Evolutionary conservation across 495 filamentous ascomycete species (phyloP).

Genomic region (Pyronema omphalodes): DNA sequence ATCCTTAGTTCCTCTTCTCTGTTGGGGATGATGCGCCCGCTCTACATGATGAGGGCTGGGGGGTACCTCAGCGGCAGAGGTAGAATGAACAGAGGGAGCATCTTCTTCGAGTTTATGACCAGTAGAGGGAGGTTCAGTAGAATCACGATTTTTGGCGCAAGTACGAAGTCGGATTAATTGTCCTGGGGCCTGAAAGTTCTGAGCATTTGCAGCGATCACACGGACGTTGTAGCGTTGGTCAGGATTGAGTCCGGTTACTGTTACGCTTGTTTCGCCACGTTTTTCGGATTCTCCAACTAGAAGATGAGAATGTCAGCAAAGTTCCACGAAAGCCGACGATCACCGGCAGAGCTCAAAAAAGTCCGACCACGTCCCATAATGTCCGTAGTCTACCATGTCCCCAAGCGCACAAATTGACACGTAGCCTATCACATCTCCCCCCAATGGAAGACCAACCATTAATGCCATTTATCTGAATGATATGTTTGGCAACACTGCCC

Average conservation of each 20-base stretch:
- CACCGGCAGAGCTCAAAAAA: too few relatives aligned
- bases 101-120: constrained; percentile 23
- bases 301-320: constrained; percentile 10
- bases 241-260: constrained; percentile 66
- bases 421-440: neutral
- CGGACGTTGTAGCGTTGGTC: constrained; percentile 81
- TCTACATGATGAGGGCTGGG: constrained; percentile 11
- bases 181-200: constrained; percentile 82
- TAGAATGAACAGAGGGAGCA: constrained; percentile 12
- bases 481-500: constrained; percentile 64
- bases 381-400: too few relatives aligned
- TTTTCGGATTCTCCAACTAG: constrained; percentile 68
- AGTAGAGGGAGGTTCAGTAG: constrained; percentile 1
- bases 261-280: constrained; percentile 71
- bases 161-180: constrained; percentile 62
- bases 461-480: constrained; percentile 82
- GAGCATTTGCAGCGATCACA: constrained; percentile 69
- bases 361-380: too few relatives aligned
- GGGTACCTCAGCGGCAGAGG: constrained; percentile 7
- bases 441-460: constrained; percentile 39
- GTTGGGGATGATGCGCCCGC: constrained; percentile 30
- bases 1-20: constrained; percentile 27
- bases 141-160: constrained; percentile 10
- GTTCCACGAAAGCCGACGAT: neutral
- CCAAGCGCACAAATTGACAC: neutral